These are phyloP conservation scores for Lentinus brumalis DNA, from an alignment of 768 basidiomycete species.

Conservation along the genomic window DNA sequence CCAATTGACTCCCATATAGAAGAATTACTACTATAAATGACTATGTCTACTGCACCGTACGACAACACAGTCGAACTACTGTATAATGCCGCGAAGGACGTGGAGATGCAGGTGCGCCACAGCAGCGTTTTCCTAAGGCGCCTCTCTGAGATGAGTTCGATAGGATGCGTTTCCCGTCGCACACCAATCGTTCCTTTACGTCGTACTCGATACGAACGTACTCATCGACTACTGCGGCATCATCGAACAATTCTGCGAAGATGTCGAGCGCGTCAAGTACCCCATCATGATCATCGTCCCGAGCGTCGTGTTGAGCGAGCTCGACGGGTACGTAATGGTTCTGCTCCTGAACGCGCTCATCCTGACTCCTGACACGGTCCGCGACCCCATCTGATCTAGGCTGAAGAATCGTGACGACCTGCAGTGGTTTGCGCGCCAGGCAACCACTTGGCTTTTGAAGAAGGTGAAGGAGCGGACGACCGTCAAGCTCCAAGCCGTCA, in stretches of 20 bases:
- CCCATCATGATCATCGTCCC: conserved; percentile 70
- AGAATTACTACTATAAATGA: background rate
- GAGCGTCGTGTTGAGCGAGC: conserved; percentile 72
- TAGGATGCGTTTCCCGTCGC: conserved; percentile 21
- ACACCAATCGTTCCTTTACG: conserved; percentile 36
- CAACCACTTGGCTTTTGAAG: conserved; percentile 37
- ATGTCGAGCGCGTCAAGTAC: conserved; percentile 51
- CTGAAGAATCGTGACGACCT: conserved; percentile 43
- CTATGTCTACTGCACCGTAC: conserved; percentile 1
- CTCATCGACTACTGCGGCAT: conserved; percentile 67
- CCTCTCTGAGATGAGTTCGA: background rate
- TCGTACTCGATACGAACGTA: conserved; percentile 82
- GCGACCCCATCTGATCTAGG: conserved; percentile 23
- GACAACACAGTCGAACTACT: conserved; percentile 19
- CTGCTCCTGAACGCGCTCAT: too few species aligned
- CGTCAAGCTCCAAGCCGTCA: conserved; percentile 33
- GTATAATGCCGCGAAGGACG: conserved; percentile 55
- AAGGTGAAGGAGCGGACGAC: conserved; percentile 30
- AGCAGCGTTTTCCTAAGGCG: background rate
- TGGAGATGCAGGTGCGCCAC: conserved; percentile 65
- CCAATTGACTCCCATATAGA: background rate
- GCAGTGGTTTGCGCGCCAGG: conserved; percentile 66
- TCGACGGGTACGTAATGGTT: conserved; percentile 59
- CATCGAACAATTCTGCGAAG: conserved; percentile 63
- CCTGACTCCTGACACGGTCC: too few species aligned